These are phyloP conservation scores for Sporothrix luriei DNA, from an alignment of 2,329 filamentous ascomycete species.

Conservation along the genomic window DNA sequence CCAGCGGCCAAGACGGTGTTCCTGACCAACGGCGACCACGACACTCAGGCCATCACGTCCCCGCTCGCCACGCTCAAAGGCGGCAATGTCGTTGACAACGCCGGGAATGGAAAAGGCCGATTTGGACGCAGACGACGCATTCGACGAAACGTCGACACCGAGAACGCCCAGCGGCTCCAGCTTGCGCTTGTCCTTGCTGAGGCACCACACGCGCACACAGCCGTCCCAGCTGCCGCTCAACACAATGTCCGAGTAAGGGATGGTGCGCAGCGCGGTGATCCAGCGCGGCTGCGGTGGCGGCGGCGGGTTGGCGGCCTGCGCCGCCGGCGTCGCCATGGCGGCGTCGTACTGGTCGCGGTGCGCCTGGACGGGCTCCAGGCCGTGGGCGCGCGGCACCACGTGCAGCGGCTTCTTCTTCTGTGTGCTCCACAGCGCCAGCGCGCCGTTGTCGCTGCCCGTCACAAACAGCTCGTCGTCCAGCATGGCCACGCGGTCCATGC, in stretches of 20 bases:
- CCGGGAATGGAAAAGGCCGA: constrained; percentile 50
- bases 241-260: constrained; percentile 89
- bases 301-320: constrained; percentile 69
- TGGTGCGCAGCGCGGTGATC: constrained; percentile 83
- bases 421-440: constrained; percentile 81
- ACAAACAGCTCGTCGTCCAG: constrained; percentile 87
- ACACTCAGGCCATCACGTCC: constrained; percentile 78
- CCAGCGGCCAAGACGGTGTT: constrained; percentile 85
- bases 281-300: constrained; percentile 73
- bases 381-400: constrained; percentile 79
- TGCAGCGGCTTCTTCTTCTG: constrained; percentile 94
- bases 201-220: constrained; percentile 78
- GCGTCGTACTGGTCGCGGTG: constrained; percentile 54
- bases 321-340: constrained; percentile 56
- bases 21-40: constrained; percentile 81
- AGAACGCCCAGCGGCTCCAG: constrained; percentile 73
- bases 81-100: constrained; percentile 82
- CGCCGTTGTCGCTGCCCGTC: constrained; percentile 89
- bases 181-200: constrained; percentile 79
- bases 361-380: constrained; percentile 71
- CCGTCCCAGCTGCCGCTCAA: constrained; percentile 96
- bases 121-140: background rate
- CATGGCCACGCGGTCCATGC: constrained; percentile 88
- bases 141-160: constrained; percentile 40
- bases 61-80: constrained; percentile 81